Base-by-base conservation (phyloP, 2,329 filamentous ascomycete species). In the Fusarium buxicola region DNA sequence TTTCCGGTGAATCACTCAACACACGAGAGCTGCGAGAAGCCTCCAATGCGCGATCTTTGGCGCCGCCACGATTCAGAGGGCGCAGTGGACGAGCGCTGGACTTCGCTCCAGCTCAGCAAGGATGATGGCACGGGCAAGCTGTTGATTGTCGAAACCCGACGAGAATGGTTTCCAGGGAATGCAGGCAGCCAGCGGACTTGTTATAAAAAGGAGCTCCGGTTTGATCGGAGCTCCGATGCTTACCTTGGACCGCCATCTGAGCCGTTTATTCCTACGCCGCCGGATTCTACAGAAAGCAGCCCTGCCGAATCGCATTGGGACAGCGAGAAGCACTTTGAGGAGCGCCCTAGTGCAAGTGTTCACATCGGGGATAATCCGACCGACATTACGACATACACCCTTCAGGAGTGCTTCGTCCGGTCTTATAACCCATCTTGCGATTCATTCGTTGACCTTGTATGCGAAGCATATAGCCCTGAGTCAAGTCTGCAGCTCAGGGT, bases 1-100 rank as follows among this genome's bases (percentile, higher is more conserved):
- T 86, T 92, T 55, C 84, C 84, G 1, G 77, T 92, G 10, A 68
- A 78, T 28, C 8, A 72, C 72, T 2, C 72, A 69, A 8, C 63
- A 80, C n/a, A 76, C 83, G 60, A 72, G 13, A 58, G 34, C 16
- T 73, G 31, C 77, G 78, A 59, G 76, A 67, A 40, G 78, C n/a
- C 80, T 81, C 51, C 69, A 73, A 38, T 76, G 78, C 16, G 81
- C 40, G 60, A 63, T 47, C 64, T 89, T 39, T 92, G 88, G 84
- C 81, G 90, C 8, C 84, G 90, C 13, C 81, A 89, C 45, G 87
- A 92, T 65, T 78, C 77, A 25, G 90, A 93, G 72, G 90, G 90
- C 0, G 85, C 89, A 0, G 86, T 92, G 13, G 89, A 93, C 64
- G 88, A 92, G 66, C 84, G 89, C 3, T 94, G 90, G 90, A 89